Percentiles rank a stretch among this genome's conserved stretches.
These are phyloP conservation scores for Trypanosoma lewisi DNA, from an alignment of 208 protist genomes.

Conservation along the genomic window DNA sequence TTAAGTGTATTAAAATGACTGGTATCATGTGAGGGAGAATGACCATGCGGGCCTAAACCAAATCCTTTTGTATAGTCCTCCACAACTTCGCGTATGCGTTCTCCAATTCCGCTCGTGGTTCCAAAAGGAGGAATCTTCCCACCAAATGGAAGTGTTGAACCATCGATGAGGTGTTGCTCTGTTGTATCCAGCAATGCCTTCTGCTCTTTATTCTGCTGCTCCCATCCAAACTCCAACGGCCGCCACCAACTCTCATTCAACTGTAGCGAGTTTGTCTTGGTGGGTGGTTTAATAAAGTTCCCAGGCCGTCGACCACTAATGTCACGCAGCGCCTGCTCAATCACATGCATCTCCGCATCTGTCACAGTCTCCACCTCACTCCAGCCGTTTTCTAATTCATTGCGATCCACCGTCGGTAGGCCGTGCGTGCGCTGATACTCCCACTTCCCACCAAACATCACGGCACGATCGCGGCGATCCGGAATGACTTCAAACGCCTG, in stretches of 20 bases:
- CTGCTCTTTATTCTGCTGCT: constrained; percentile 77
- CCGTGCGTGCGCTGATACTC: constrained; percentile 71
- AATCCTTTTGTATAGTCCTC: constrained; percentile 83
- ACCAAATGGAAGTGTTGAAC: constrained; percentile 62
- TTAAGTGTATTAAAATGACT: constrained; percentile 61
- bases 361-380: constrained; percentile 54
- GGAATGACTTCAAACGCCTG: constrained; percentile 86
- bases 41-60: constrained; percentile 77
- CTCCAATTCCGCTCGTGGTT: constrained; percentile 81
- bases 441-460: constrained; percentile 79
- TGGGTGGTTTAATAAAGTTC: constrained; percentile 82
- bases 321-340: constrained; percentile 89
- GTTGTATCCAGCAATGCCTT: constrained; percentile 54
- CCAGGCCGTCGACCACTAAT: constrained; percentile 85
- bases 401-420: constrained; percentile 83
- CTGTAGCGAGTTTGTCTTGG: constrained; percentile 55
- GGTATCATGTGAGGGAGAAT: constrained; percentile 69
- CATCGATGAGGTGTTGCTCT: constrained; percentile 72
- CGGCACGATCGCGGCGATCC: constrained; percentile 60
- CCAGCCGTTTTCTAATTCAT: constrained; percentile 87
- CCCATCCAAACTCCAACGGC: constrained; percentile 77
- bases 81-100: constrained; percentile 79
- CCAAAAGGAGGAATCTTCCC: constrained; percentile 79
- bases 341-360: constrained; percentile 64
- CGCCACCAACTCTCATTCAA: constrained; percentile 88